Base-by-base conservation (phyloP, 768 basidiomycete species). In the Dioszegia crocea region DNA sequence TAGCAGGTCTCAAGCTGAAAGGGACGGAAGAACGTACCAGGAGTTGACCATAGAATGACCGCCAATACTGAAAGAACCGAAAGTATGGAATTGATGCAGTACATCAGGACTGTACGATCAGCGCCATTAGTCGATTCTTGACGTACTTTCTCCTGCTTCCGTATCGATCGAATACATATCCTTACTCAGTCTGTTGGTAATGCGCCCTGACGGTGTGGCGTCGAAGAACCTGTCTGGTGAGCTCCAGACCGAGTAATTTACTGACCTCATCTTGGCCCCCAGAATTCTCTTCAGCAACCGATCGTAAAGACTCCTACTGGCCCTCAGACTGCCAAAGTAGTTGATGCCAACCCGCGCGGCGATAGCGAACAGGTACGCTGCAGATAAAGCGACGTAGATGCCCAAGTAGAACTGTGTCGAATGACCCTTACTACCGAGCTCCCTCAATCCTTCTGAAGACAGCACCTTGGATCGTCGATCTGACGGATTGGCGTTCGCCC, bases 111-210 rank as follows among this genome's bases (percentile, higher is more conserved):
- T 62, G 31, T 12, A 27, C 17, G 9, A 24, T 63, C 45, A 63
- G 47, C 29, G 23, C 31, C 9, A 55, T 31, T 31, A 8, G 8
- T n/a, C 19, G 54, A 46, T 8, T 5, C 23, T n/a, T 17, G 30
- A 3, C 64, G 57, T 51, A 70, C 68, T 64, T 56, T 68, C 71
- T 9, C 65, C 60, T 2, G 66, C 63, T 57, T 70, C 73, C 19
- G 82, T 80, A 68, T 91, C 88, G 41, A 89, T 84, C 4, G 85
- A 85, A 51, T 84, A 85, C 67, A 90, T 85, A 65, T 90, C 88
- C 79, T 91, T 90, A 0, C 86, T 87, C 68, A 91, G 88, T 17
- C 90, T 83, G 67, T 90, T 89, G 38, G 88, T 80, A 64, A 91
- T 87, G 8, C 87, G 80, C 10, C 89, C 89, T 38, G 66, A 72